Evolutionary conservation across 441 rosid species (phyloP).

Genomic region (Pelargonium fulgidum): DNA sequence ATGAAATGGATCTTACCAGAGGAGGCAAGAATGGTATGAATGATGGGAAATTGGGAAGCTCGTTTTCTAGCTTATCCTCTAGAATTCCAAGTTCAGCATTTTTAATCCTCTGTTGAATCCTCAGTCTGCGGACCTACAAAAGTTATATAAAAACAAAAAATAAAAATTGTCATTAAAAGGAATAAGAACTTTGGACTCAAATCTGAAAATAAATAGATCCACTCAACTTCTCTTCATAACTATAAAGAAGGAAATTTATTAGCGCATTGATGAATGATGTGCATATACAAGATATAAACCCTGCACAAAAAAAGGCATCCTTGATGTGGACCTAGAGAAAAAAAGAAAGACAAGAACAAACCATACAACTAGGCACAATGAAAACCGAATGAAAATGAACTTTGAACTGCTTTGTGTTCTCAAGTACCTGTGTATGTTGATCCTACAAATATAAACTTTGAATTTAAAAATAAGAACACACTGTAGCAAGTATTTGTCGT

Average conservation of each 20-base stretch:
- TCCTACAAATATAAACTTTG: not conserved
- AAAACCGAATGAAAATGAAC: not conserved
- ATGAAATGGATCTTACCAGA: conserved; percentile 42
- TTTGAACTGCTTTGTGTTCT: not conserved
- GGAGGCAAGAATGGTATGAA: conserved; percentile 98
- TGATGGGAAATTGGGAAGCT: conserved; percentile 86
- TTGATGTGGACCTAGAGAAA: too few relatives aligned
- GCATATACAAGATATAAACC: too few relatives aligned
- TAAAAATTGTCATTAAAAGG: not conserved
- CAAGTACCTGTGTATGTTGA: not conserved
- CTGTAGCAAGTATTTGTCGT: not conserved
- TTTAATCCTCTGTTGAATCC: conserved; percentile 84
- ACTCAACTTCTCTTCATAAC: not conserved
- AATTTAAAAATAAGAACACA: not conserved
- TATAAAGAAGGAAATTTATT: not conserved
- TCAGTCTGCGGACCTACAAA: conserved; percentile 70
- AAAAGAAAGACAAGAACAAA: too few relatives aligned
- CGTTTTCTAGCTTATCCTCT: conserved; percentile 51
- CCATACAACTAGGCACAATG: not conserved
- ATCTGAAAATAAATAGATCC: not conserved
- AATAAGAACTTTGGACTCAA: not conserved
- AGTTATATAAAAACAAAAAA: not conserved
- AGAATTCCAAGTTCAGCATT: conserved; percentile 64
- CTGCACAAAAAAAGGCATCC: too few relatives aligned
- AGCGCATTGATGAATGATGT: too few relatives aligned